phyloP scores from a whole-genome alignment of 2,329 filamentous ascomycete species.

The Cytospora leucostoma region DNA sequence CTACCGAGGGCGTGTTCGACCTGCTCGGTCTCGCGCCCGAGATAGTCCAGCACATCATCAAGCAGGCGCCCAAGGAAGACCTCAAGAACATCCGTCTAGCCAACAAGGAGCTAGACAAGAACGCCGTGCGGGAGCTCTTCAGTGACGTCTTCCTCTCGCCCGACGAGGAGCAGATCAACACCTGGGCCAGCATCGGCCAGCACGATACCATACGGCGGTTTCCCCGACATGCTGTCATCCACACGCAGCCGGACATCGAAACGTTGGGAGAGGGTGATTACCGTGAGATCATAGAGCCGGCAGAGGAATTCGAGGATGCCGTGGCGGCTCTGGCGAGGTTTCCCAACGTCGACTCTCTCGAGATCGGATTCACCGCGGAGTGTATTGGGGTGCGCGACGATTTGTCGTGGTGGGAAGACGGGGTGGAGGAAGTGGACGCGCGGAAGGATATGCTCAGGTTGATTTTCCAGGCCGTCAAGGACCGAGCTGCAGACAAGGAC shows the following conservation, averaged over 20 bases:
- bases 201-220: neutral
- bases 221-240: slow-evolving; percentile 11
- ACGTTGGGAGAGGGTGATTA: too few relatives aligned
- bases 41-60: slow-evolving; percentile 8
- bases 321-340: slow-evolving; percentile 2
- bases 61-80: slow-evolving; percentile 6
- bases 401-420: neutral
- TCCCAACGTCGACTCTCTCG: slow-evolving; percentile 17
- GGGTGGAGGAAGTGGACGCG: neutral
- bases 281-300: neutral
- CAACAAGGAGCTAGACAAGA: slow-evolving; percentile 3
- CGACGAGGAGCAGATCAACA: neutral
- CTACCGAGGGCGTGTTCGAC: neutral
- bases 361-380: slow-evolving; percentile 3
- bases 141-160: neutral
- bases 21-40: slow-evolving; percentile 16
- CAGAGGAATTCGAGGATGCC: neutral
- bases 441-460: neutral
- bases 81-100: slow-evolving; percentile 7
- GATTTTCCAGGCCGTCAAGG: slow-evolving; percentile 15
- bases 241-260: neutral
- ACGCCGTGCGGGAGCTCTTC: slow-evolving; percentile 14
- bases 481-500: neutral
- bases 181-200: slow-evolving; percentile 7
- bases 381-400: neutral